phyloP scores from a whole-genome alignment of 176 grass and related monocot species.

The Thinopyrum elongatum region DNA sequence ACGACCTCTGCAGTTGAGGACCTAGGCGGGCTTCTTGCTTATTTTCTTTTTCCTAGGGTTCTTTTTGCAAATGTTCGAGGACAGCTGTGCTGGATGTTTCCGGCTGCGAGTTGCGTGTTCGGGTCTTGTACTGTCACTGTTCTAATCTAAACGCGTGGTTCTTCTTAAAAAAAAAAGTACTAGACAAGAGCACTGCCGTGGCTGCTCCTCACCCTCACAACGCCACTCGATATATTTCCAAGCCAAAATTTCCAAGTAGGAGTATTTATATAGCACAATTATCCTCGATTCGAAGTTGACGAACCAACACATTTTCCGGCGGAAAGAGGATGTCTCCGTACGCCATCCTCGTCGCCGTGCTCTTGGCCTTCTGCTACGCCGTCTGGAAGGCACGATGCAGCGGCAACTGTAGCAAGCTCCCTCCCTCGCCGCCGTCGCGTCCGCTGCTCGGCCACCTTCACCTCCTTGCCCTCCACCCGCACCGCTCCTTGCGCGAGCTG shows the following conservation, averaged over 20 bases:
- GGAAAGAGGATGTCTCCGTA: slow-evolving; percentile 14
- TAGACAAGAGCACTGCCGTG: neutral
- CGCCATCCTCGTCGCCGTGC: slow-evolving; percentile 18
- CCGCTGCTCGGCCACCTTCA: slow-evolving; percentile 64
- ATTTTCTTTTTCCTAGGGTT: too few species aligned
- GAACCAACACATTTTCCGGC: neutral
- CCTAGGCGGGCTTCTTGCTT: too few species aligned
- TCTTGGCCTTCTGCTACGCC: neutral
- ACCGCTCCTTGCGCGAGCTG: slow-evolving; percentile 49
- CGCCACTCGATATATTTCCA: too few species aligned
- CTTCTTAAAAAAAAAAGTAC: too few species aligned
- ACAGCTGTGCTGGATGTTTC: too few species aligned
- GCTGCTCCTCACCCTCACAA: neutral
- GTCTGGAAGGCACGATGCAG: neutral
- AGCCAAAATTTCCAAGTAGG: neutral
- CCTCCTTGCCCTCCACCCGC: slow-evolving; percentile 36
- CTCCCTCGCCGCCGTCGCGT: slow-evolving; percentile 55
- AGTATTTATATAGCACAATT: neutral
- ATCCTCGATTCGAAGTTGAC: neutral
- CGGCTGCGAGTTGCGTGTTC: too few species aligned
- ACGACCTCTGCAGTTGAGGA: too few species aligned
- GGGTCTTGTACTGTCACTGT: too few species aligned
- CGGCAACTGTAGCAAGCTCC: slow-evolving; percentile 25
- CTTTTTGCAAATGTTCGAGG: too few species aligned
- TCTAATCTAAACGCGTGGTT: too few species aligned